phyloP scores from a whole-genome alignment of 2,329 filamentous ascomycete species.

The Esteya vermicola region DNA sequence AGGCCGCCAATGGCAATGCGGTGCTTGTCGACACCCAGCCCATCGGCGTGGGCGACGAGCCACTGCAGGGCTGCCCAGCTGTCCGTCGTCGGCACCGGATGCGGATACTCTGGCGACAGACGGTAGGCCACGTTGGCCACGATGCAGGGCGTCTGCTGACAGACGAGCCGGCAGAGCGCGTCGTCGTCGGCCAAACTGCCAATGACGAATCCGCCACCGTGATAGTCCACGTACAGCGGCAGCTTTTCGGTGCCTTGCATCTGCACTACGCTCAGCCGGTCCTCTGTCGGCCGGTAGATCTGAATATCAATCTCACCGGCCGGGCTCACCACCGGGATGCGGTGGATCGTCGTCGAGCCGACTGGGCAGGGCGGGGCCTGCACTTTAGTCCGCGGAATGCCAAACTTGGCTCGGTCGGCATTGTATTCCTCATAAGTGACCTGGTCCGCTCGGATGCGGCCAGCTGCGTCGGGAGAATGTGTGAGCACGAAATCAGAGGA shows the following conservation, averaged over 20 bases:
- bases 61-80: slow-evolving; percentile 14
- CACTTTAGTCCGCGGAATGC: slow-evolving; percentile 4
- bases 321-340: slow-evolving; percentile 1
- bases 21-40: slow-evolving; percentile 11
- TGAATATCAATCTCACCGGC: slow-evolving; percentile 2
- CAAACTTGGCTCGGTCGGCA: slow-evolving; percentile 2
- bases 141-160: slow-evolving; percentile 1
- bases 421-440: slow-evolving; percentile 5
- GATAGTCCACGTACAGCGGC: slow-evolving; percentile 7
- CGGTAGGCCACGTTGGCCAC: slow-evolving; percentile 27
- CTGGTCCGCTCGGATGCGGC: slow-evolving; percentile 8
- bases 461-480: not conserved
- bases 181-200: slow-evolving; percentile 7
- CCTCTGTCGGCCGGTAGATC: slow-evolving; percentile 4
- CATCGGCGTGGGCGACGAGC: slow-evolving; percentile 18
- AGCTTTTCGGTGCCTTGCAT: not conserved
- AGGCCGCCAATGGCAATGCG: slow-evolving; percentile 15
- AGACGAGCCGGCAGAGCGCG: slow-evolving; percentile 1
- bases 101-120: slow-evolving; percentile 32
- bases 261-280: not conserved
- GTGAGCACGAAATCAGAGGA: not conserved
- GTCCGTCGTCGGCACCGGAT: slow-evolving; percentile 30
- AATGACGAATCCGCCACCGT: slow-evolving; percentile 8
- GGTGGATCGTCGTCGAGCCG: not conserved
- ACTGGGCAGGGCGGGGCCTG: not conserved